Base-by-base conservation (phyloP, 345 rosid species). In the Linum trigynum region DNA sequence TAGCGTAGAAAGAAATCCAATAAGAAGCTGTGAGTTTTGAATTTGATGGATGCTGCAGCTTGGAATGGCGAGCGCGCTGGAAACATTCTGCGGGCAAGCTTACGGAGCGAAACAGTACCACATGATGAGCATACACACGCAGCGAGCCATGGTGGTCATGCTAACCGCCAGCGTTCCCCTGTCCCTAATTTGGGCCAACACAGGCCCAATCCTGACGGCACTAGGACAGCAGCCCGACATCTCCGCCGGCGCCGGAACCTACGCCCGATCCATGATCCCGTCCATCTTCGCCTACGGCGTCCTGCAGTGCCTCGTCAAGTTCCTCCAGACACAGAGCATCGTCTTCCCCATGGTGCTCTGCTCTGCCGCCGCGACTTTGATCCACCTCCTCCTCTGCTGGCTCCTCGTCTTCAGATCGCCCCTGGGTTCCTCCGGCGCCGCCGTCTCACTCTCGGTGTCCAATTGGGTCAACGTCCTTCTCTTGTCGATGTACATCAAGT, bases 1-100 rank as follows among this genome's bases (percentile, higher is more conserved):
- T 23, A 23, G 32, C 32, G 32, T 23, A 23, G 32, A 23, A 23
- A 23, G 32, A 23, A 23, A 23, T 23, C 32, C 32, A 23, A 23
- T 23, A 23, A 23, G 0, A 23, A 23, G 32, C 32, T 23, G 32
- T 23, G 5, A 17, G 60, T 8, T 16, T 45, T 61, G 10, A n/a
- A 41, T 63, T 23, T 23, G 32, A 23, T 23, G 32, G 32, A 23
- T 23, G 32, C 32, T 23, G 32, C 62, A 85, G 89, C 55, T 82
- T 63, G 89, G 95, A 60, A 83, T 83, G 81, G 82, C 80, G 38
- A 85, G 91, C 70, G 96, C 90, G 5, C 62, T 84, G 77, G 90
- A 84, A 65, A 86, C 90, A 55, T 61, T 86, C 7, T 86, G 90
- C 50, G 92, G 92, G 16, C 88, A 86, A 79, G 79, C 88, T 41